Evolutionary conservation across 2,329 filamentous ascomycete species (phyloP).

Genomic region (Arthrobotrys pseudoclavata): DNA sequence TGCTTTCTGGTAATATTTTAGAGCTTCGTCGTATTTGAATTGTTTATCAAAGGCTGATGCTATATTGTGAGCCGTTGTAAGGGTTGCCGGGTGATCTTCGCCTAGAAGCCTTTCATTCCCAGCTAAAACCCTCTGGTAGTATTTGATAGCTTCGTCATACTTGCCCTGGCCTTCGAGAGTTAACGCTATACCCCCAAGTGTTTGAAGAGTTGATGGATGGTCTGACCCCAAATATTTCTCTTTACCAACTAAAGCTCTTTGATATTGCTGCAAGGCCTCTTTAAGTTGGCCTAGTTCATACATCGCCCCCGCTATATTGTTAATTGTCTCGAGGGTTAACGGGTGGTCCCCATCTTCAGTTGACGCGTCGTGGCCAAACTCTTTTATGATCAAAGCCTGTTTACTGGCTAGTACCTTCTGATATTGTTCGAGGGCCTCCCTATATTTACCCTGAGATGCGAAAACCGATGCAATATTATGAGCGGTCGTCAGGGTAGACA

Average conservation of each 20-base stretch:
- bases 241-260: constrained; percentile 19
- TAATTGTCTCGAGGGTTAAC: background rate
- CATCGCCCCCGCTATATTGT: background rate
- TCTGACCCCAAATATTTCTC: constrained; percentile 18
- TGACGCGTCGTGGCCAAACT: no score
- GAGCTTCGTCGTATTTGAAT: constrained; percentile 62
- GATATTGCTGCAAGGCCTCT: constrained; percentile 13
- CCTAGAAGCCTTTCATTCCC: constrained; percentile 24
- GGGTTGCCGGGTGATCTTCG: background rate
- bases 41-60: constrained; percentile 30
- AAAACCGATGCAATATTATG: constrained; percentile 33
- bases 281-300: constrained; percentile 6
- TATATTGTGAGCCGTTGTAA: constrained; percentile 55
- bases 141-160: constrained; percentile 37
- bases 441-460: constrained; percentile 28
- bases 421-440: constrained; percentile 24
- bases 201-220: constrained; percentile 11
- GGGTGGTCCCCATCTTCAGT: background rate
- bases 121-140: constrained; percentile 32
- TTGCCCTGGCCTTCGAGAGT: background rate
- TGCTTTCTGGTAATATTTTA: constrained; percentile 1
- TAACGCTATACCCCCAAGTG: background rate
- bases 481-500: constrained; percentile 2
- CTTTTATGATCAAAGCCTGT: background rate
- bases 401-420: background rate